Evolutionary conservation across 352 stramenopile species (phyloP), one percentile per base, ranked within the genome.

Genomic region (Saprolegnia diclina): DNA sequence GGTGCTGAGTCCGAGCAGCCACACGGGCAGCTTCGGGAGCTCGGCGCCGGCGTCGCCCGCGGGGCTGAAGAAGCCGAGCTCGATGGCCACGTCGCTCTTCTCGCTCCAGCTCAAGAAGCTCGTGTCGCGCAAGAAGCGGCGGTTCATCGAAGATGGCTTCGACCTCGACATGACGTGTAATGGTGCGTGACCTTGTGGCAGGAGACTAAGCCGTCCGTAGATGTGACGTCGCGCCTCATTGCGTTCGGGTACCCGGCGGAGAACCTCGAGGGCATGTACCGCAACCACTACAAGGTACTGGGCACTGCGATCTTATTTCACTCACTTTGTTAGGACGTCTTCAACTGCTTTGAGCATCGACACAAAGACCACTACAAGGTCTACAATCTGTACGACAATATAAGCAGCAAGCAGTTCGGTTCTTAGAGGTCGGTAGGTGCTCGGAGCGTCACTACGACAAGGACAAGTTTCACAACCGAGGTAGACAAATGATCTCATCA

Each of bases 81-180:
- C 21, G 21, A 66, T 66, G 57, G 22, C 16, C 9, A 66, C 57
- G 57, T 66, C 57, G n/a, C n/a, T 66, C 29, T 19, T 66, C 37
- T 54, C 57, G 42, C 57, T 82, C 26, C 80, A 77, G 9, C 69
- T 91, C 55, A 91, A 91, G 66, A 82, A 97, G 48, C 73, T 94
- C 48, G 90, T 97, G 29, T 96, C 87, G 56, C 94, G 95, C 74
- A 92, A 95, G 68, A 97, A 97, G 77, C 79, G 82, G 19, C 78
- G 90, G 1, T 95, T 92, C 72, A 80, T 80, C 32, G 80, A 90
- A 67, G 85, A 95, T 40, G 90, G 88, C 61, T 97, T 96, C 76
- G 90, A 97, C 62, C 77, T 97, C 57, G 91, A 97, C 73, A 82
- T 97, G 76, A 93, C 88, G 35, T 97, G 62, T 68, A 68, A 22